These are phyloP conservation scores for Stentor coeruleus DNA, from an alignment of 73 alveolate genomes.

Conservation along the genomic window DNA sequence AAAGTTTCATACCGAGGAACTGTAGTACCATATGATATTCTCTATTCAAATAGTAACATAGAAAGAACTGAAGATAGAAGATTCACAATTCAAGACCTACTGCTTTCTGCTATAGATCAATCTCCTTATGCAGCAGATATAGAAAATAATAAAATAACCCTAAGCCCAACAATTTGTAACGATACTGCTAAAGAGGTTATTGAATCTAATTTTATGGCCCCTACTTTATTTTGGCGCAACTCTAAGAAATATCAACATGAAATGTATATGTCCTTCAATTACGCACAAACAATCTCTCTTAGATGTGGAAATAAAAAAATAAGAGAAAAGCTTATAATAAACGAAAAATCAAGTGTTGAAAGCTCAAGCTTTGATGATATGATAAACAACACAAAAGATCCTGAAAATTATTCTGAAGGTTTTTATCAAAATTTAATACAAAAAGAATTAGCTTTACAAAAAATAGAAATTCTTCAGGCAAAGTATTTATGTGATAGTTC, in stretches of 20 bases:
- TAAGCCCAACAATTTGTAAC: not conserved
- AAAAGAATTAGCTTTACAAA: not conserved
- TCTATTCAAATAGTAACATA: no score
- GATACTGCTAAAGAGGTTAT: not conserved
- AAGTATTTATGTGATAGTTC: no score
- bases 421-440: not conserved
- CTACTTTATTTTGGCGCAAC: not conserved
- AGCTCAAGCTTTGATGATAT: not conserved
- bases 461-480: not conserved
- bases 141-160: not conserved
- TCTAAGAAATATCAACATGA: not conserved
- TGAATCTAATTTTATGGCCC: not conserved
- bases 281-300: not conserved
- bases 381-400: not conserved
- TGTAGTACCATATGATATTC: not conserved
- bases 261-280: not conserved
- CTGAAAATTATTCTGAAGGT: no score
- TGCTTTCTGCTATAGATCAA: not conserved
- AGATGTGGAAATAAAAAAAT: not conserved
- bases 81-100: no score
- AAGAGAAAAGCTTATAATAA: not conserved
- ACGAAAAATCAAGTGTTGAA: not conserved
- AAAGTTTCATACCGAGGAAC: not conserved
- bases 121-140: not conserved
- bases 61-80: not conserved